A percentile compares a stretch with the other conserved stretches of the same genome.
Conservation (phyloP, 371 early-diverging fungal genomes). For the Catenaria anguillulae region DNA sequence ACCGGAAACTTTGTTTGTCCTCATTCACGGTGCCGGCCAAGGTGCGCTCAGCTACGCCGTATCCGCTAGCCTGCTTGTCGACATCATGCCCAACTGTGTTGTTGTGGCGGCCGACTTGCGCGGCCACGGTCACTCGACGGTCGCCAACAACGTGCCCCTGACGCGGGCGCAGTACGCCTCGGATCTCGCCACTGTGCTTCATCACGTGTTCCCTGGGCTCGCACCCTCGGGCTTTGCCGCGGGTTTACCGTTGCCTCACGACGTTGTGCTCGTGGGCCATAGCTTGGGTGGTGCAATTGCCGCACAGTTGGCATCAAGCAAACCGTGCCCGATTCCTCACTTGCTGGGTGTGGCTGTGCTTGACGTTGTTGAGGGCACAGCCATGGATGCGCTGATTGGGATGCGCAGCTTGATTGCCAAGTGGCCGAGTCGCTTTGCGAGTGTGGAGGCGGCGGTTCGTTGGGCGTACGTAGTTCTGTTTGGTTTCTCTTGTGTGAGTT, state of each 20-base stretch:
- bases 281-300: constrained; percentile 32
- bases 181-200: constrained; percentile 11
- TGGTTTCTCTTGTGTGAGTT: not conserved
- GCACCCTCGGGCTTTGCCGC: constrained; percentile 16
- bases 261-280: constrained; percentile 30
- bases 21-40: constrained; percentile 33
- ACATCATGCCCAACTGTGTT: not conserved
- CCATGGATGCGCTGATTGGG: constrained; percentile 27
- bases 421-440: constrained; percentile 21
- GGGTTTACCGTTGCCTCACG: too few relatives aligned
- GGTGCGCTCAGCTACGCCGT: constrained; percentile 22
- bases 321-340: not conserved
- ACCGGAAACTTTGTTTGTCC: constrained; percentile 15
- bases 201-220: constrained; percentile 15
- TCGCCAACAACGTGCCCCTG: not conserved
- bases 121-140: not conserved
- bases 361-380: constrained; percentile 42
- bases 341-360: constrained; percentile 29
- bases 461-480: constrained; percentile 21
- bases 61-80: constrained; percentile 2
- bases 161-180: constrained; percentile 10
- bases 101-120: not conserved
- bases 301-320: not conserved
- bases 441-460: constrained; percentile 19
- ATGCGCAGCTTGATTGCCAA: constrained; percentile 20